Evolutionary conservation across 768 basidiomycete species (phyloP), one percentile per base, ranked within the genome.

Genomic region (Kwoniella dendrophila): DNA sequence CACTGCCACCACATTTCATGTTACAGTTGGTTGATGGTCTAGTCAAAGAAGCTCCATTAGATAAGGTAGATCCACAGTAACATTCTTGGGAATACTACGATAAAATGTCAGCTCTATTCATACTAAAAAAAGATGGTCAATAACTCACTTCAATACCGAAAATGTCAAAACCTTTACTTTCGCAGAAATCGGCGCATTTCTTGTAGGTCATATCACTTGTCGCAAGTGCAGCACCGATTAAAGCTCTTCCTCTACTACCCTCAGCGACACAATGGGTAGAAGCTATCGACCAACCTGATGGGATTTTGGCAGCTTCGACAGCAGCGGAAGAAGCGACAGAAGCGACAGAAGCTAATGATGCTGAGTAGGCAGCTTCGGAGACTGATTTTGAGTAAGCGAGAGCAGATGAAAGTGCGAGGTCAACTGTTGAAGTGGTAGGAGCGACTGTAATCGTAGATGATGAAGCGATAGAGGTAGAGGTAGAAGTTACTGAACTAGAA

Each of bases 101-200:
- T 44, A 45, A 47, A 36, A 7, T 16, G 34, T 8, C 8, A 16
- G 48, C 16, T 1, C 27, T 33, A 12, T 47, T n/a, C 18, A 65
- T 36, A 3, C 45, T 38, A 27, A 66, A 7, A 36, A 8, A 36
- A 8, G 34, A 36, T 36, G 7, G 7, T 36, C 34, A 8, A 16
- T 7, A 55, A 63, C 67, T 69, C 27, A 48, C 56, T 56, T 74
- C 73, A 8, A 69, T 47, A 49, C 68, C 73, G 29, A 64, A 62
- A 50, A 64, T 41, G 8, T 52, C 1, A 63, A 44, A 72, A 18
- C 70, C 67, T 20, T 47, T 33, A 32, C 47, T 43, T 10, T 61
- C 45, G 47, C 71, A 69, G 66, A 59, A 72, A n/a, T 51, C 4
- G 3, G 59, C 51, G 48, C 71, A 72, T 26, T 41, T 51, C n/a